Evolutionary conservation across 2,329 filamentous ascomycete species (phyloP), one percentile per base, ranked within the genome.

Genomic region (Rhexocercosporidium sp.): DNA sequence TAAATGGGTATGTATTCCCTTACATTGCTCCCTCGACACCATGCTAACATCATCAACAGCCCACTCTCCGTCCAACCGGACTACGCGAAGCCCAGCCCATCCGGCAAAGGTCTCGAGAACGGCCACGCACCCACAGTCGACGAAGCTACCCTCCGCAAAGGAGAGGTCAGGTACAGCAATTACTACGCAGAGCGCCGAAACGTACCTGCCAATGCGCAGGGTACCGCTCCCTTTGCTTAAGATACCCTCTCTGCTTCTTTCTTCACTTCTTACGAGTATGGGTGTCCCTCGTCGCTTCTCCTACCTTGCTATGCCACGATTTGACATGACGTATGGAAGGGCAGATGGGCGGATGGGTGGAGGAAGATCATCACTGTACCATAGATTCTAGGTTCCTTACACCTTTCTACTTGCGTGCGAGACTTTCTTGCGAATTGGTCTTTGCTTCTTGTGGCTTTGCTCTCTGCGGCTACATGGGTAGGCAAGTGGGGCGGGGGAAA

Each of bases 1-100:
- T 97, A 67, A 96, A 96, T 78, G 96, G 96, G 89, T 90, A 82
- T 79, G 88, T 77, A 22, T 25, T 49, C 18, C 25, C 47, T 18
- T 6, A 11, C 22, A 11, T 4, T 29, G 14, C 18, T 34, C 14
- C 27, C 22, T 31, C 11, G 29, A 27, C 12, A 8, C n/a, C 51
- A 64, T 61, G 41, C 69, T 74, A 67, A 75, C 60, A 59, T 59
- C 49, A 44, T n/a, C 11, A 54, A 44, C 68, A 83, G 81, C 51
- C 81, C 81, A 27, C 74, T 79, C 61, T 82, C 81, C 22, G 76
- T 83, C 51, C 81, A 81, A 70, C 75, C 78, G 16, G 72, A 75
- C 18, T 69, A 75, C 9, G 72, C 70, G 66, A 59, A 79, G 34
- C 37, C 63, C 75, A 66, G 69, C 75, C 47, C 59, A 16, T 44